A percentile compares a stretch with the other conserved stretches of the same genome.
Evolutionary conservation across 2,329 filamentous ascomycete genomes (phyloP).

Genomic region (Bipolaris victoriae): DNA sequence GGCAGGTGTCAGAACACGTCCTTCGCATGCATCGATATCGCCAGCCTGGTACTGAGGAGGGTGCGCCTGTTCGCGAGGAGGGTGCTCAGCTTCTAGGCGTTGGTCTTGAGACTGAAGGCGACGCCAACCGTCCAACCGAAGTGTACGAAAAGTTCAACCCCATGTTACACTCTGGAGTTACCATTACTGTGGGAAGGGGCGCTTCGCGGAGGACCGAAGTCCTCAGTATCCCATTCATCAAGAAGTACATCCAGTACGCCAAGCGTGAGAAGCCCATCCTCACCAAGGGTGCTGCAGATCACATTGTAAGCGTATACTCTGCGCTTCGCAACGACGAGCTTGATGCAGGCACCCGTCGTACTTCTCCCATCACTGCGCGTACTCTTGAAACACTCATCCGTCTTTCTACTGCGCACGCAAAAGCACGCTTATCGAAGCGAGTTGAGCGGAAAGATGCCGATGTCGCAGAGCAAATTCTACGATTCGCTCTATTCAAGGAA

Average conservation of each 20-base stretch:
- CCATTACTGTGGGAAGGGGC: constrained; percentile 74
- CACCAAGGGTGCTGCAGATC: constrained; percentile 88
- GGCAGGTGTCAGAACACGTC: constrained; percentile 93
- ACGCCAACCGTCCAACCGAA: constrained; percentile 78
- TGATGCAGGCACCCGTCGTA: constrained; percentile 90
- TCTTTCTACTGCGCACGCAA: constrained; percentile 94
- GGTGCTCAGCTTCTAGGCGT: constrained; percentile 83
- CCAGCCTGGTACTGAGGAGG: constrained; percentile 89
- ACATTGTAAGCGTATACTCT: constrained; percentile 90
- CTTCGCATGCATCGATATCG: constrained; percentile 97
- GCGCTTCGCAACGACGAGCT: constrained; percentile 94
- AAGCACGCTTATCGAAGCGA: constrained; percentile 82
- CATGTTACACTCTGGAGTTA: constrained; percentile 93
- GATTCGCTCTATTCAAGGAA: constrained; percentile 97
- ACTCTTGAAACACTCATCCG: constrained; percentile 98
- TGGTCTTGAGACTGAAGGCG: constrained; percentile 77
- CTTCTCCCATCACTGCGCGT: constrained; percentile 94
- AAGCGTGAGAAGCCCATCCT: constrained; percentile 90
- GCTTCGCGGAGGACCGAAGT: constrained; percentile 81
- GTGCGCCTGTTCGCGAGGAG: constrained; percentile 90
- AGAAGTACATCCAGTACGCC: constrained; percentile 99
- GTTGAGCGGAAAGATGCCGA: constrained; percentile 90
- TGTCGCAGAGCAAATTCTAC: constrained; percentile 85
- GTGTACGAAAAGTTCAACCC: constrained; percentile 96
- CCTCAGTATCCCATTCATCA: constrained; percentile 95